Base-by-base conservation (phyloP, 805 yeast genomes). In the Wickerhamiella galacta region DNA sequence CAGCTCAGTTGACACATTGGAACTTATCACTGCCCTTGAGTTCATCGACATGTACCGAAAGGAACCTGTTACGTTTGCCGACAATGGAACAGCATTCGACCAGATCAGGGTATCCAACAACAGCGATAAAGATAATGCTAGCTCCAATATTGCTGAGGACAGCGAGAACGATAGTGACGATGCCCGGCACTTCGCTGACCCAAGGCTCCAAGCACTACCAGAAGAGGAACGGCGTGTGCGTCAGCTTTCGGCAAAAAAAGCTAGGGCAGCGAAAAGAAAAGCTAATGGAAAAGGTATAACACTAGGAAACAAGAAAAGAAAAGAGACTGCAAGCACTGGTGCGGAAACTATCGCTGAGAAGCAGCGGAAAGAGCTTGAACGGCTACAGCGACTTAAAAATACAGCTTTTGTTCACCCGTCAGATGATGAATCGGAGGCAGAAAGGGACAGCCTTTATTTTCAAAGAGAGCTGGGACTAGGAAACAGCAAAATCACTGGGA, bases 371-470 rank as follows among this genome's bases (percentile, higher is more conserved):
- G 38, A 32, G 34, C 30, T 34, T 11, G 38, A 34, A 18, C 35
- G 30, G 28, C 32, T 25, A 15, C 19, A 26, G 31, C 19, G 34
- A 23, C 24, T 42, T 32, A 59, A 64, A 28, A 74, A 82, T 1
- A 54, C 73, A 3, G 72, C 66, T 35, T 66, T 53, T 41, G 65
- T 75, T 29, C 58, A 58, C 32, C 75, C 66, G 33, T 71, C 79
- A 2, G 82, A 74, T 46, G 79, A 73, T 44, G 73, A 65, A 8
- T 60, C 68, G 4, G 80, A 73, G 44, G 70, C 61, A 10, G 80
- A 71, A 30, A 58, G 59, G 25, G 69, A 64, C 32, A 47, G 45
- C 3, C 60, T 44, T 20, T 75, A 75, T 46, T 75, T 67, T 46
- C 71, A 53, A 27, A 61, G 68, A 37, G 85, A 76, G 43, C 58